A percentile compares a stretch with the other conserved stretches of the same genome.
These are phyloP conservation scores for Aegilops bicornis DNA, from an alignment of 176 grass and related monocot genomes.

Conservation along the genomic window DNA sequence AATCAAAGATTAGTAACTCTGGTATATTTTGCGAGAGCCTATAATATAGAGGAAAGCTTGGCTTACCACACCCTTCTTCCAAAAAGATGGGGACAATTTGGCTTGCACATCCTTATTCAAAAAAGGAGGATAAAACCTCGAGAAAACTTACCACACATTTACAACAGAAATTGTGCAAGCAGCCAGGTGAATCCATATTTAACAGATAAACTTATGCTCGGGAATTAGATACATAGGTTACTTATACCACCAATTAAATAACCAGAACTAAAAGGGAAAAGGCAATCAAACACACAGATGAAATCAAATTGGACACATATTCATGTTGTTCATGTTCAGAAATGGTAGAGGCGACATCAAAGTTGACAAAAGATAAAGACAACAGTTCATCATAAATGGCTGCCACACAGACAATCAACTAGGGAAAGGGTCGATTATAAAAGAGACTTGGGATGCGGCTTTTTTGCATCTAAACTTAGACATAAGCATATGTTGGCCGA, in stretches of 20 bases:
- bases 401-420: conserved; percentile 11
- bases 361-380: neutral
- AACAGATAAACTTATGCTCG: neutral
- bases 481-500: too few species aligned
- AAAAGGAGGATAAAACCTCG: too few species aligned
- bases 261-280: neutral
- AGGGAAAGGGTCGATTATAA: neutral
- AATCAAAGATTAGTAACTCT: too few species aligned
- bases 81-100: too few species aligned
- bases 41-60: too few species aligned
- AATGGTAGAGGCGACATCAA: neutral
- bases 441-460: conserved; percentile 39
- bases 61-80: too few species aligned
- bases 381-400: conserved; percentile 15
- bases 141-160: neutral
- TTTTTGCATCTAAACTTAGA: neutral
- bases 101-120: too few species aligned
- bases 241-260: neutral
- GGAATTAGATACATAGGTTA: neutral
- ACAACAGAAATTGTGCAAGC: neutral
- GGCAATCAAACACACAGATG: neutral
- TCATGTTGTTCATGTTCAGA: neutral
- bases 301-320: neutral
- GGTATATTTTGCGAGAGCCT: too few species aligned
- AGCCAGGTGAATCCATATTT: neutral